phyloP scores from a whole-genome alignment of 1,284 basidiomycete genomes.

The Kwoniella shivajii region DNA sequence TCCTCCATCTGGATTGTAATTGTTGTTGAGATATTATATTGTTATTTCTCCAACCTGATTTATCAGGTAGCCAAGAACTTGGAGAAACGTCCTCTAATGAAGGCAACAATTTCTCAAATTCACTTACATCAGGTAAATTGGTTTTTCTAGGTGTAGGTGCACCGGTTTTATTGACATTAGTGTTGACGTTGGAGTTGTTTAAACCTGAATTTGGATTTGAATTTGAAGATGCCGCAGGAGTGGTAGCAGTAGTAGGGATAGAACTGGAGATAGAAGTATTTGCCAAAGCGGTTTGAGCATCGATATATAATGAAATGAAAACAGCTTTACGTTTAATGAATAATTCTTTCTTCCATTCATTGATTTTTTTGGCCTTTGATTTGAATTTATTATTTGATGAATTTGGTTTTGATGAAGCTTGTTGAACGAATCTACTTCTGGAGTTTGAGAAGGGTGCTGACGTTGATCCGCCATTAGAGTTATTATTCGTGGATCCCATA shows the following conservation, averaged over 20 bases:
- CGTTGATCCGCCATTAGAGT: no score
- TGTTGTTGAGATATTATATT: slow-evolving; percentile 1
- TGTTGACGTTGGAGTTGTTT: no score
- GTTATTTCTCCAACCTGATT: slow-evolving; percentile 38
- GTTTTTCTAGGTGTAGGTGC: background rate
- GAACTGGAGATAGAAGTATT: background rate
- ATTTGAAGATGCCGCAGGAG: background rate
- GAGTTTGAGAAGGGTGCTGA: no score
- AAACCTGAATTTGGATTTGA: background rate
- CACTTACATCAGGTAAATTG: slow-evolving; percentile 16
- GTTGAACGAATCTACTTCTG: no score
- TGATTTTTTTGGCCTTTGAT: slow-evolving; percentile 3
- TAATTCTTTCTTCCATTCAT: slow-evolving; percentile 29
- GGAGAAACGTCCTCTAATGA: slow-evolving; percentile 39
- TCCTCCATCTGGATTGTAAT: slow-evolving; percentile 18
- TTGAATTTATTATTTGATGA: no score
- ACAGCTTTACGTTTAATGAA: slow-evolving; percentile 43
- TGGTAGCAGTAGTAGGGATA: background rate
- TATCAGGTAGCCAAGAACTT: slow-evolving; percentile 40
- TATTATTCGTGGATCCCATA: no score
- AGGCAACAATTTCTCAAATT: slow-evolving; percentile 33
- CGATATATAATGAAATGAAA: slow-evolving; percentile 43
- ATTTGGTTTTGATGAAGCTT: no score
- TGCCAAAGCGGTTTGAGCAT: slow-evolving; percentile 35
- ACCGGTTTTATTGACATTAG: background rate